Conservation (phyloP, 2,329 filamentous ascomycete species). For the Aureobasidium musti region DNA sequence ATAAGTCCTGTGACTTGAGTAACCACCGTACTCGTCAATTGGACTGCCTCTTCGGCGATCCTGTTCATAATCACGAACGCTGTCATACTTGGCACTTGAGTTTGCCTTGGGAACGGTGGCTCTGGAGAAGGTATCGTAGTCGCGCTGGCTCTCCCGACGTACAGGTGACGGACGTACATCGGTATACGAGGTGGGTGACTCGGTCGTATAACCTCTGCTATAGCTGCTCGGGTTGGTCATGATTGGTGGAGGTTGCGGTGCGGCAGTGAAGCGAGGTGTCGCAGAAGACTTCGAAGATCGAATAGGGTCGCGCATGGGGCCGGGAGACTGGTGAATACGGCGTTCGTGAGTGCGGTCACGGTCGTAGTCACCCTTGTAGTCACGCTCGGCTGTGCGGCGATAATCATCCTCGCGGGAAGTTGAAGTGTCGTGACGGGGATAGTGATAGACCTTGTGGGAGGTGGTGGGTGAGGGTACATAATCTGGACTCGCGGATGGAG, state of each 20-base stretch:
- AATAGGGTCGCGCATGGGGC: background rate
- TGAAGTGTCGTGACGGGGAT: constrained; percentile 36
- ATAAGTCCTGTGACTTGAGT: background rate
- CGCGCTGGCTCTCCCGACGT: constrained; percentile 6
- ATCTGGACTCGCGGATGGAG: constrained; percentile 38
- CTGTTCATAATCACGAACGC: constrained; percentile 3
- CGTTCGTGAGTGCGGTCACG: constrained; percentile 29
- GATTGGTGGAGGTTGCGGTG: constrained; percentile 24
- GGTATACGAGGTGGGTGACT: constrained; percentile 22
- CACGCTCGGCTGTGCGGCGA: constrained; percentile 22
- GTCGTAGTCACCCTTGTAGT: constrained; percentile 20
- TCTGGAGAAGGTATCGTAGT: background rate
- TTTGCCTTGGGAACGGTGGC: constrained; percentile 1
- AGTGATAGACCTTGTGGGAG: constrained; percentile 34
- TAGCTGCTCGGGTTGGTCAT: constrained; percentile 3
- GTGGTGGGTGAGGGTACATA: constrained; percentile 26
- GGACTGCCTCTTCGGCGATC: constrained; percentile 12
- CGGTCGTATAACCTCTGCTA: constrained; percentile 2
- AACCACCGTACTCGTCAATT: background rate
- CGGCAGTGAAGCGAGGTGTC: constrained; percentile 12
- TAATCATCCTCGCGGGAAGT: constrained; percentile 39
- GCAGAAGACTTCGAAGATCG: background rate
- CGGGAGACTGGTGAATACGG: constrained; percentile 18
- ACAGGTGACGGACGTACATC: constrained; percentile 6
- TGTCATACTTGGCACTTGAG: constrained; percentile 8